These are phyloP conservation scores for Aurifilum marmelostoma DNA, from an alignment of 2,329 filamentous ascomycete species.

Conservation along the genomic window DNA sequence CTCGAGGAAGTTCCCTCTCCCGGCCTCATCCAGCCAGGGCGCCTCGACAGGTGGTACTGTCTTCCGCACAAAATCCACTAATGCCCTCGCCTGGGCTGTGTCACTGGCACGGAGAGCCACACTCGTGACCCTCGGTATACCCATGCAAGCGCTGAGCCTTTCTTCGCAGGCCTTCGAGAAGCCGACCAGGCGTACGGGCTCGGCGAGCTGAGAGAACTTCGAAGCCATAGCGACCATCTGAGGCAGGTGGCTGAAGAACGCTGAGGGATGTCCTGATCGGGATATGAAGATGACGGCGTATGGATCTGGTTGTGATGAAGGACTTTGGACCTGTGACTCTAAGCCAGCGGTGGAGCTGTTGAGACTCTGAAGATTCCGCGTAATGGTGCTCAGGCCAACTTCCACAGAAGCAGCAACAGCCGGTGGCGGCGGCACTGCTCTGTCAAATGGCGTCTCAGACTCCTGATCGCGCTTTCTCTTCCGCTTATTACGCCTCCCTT, in stretches of 20 bases:
- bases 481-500: slow-evolving; percentile 60
- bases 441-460: slow-evolving; percentile 29
- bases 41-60: slow-evolving; percentile 56
- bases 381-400: slow-evolving; percentile 67
- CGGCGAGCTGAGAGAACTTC: slow-evolving; percentile 40
- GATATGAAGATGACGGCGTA: slow-evolving; percentile 63
- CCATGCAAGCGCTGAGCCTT: slow-evolving; percentile 59
- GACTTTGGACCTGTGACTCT: background rate
- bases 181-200: slow-evolving; percentile 60
- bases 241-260: slow-evolving; percentile 63
- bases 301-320: slow-evolving; percentile 12
- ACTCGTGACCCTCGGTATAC: slow-evolving; percentile 66
- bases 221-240: slow-evolving; percentile 52
- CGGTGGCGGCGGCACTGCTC: slow-evolving; percentile 45
- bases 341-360: background rate
- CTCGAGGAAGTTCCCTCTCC: slow-evolving; percentile 44
- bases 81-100: slow-evolving; percentile 59
- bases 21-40: slow-evolving; percentile 58
- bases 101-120: slow-evolving; percentile 57
- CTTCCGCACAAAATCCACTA: slow-evolving; percentile 59
- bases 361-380: slow-evolving; percentile 58
- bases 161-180: slow-evolving; percentile 64
- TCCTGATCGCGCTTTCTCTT: slow-evolving; percentile 46
- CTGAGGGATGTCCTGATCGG: slow-evolving; percentile 58
- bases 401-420: slow-evolving; percentile 62